phyloP scores from a whole-genome alignment of 2,329 filamentous ascomycete genomes.

The Colletotrichum abscissum region DNA sequence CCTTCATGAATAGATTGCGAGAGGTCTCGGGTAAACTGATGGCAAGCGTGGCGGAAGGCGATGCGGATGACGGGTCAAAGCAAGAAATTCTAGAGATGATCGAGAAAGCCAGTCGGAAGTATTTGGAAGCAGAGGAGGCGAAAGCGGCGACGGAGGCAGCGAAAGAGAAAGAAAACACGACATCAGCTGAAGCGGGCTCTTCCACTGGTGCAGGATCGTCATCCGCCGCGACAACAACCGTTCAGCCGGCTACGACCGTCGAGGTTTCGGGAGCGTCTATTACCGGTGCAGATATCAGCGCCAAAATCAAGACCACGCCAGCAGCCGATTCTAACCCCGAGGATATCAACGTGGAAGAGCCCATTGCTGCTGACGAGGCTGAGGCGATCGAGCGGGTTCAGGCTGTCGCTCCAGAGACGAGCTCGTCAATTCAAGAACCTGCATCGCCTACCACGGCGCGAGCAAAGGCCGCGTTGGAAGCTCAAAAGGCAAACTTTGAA shows the following conservation, averaged over 20 bases:
- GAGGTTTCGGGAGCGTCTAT: not conserved
- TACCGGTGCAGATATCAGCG: not conserved
- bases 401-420: not conserved
- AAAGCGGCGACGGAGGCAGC: conserved; percentile 33
- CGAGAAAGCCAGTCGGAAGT: conserved; percentile 62
- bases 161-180: not conserved
- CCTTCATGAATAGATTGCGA: conserved; percentile 52
- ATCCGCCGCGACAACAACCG: not conserved
- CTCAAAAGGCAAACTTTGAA: conserved; percentile 48
- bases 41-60: conserved; percentile 47
- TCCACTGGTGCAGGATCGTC: conserved; percentile 6
- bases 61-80: conserved; percentile 47
- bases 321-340: conserved; percentile 47
- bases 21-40: conserved; percentile 56
- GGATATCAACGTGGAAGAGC: conserved; percentile 62
- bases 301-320: not conserved
- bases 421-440: conserved; percentile 27
- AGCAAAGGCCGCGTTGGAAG: conserved; percentile 39
- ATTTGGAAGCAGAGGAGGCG: conserved; percentile 54
- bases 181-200: not conserved
- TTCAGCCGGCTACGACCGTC: not conserved
- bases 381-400: conserved; percentile 41
- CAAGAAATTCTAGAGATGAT: conserved; percentile 63
- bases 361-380: conserved; percentile 35
- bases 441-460: not conserved